Conservation (phyloP, 371 early-diverging fungal genomes). For the Mucor indicus region DNA sequence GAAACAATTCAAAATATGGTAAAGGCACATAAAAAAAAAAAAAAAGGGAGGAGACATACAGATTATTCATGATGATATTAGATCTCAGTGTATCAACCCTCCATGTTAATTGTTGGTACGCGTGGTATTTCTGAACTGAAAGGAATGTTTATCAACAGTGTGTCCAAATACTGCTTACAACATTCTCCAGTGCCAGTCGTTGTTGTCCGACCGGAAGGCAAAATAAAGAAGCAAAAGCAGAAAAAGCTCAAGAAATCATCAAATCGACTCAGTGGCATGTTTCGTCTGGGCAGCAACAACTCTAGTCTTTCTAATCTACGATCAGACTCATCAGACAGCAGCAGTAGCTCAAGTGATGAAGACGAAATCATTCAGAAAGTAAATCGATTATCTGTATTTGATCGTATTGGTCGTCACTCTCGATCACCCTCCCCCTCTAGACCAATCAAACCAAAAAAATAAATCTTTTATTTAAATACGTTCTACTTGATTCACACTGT, state of each 20-base stretch:
- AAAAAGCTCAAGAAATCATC: slow-evolving; percentile 41
- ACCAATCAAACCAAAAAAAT: too few relatives aligned
- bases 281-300: slow-evolving; percentile 35
- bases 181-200: slow-evolving; percentile 58
- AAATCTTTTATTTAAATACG: too few relatives aligned
- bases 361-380: slow-evolving; percentile 14
- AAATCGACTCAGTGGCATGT: slow-evolving; percentile 46
- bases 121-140: slow-evolving; percentile 56
- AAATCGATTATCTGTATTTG: slow-evolving; percentile 33
- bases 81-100: slow-evolving; percentile 59
- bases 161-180: slow-evolving; percentile 62
- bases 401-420: slow-evolving; percentile 31
- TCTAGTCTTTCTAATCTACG: too few relatives aligned
- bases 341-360: too few relatives aligned
- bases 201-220: slow-evolving; percentile 58
- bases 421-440: slow-evolving; percentile 35
- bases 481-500: background rate
- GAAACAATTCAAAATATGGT: slow-evolving; percentile 64
- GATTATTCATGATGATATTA: too few relatives aligned
- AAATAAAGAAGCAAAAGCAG: slow-evolving; percentile 35
- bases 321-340: slow-evolving; percentile 25
- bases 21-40: too few relatives aligned
- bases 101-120: slow-evolving; percentile 60
- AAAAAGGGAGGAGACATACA: too few relatives aligned
- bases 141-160: slow-evolving; percentile 55